phyloP scores from a whole-genome alignment of 208 protist species.

The Wallacemonas sp. region DNA sequence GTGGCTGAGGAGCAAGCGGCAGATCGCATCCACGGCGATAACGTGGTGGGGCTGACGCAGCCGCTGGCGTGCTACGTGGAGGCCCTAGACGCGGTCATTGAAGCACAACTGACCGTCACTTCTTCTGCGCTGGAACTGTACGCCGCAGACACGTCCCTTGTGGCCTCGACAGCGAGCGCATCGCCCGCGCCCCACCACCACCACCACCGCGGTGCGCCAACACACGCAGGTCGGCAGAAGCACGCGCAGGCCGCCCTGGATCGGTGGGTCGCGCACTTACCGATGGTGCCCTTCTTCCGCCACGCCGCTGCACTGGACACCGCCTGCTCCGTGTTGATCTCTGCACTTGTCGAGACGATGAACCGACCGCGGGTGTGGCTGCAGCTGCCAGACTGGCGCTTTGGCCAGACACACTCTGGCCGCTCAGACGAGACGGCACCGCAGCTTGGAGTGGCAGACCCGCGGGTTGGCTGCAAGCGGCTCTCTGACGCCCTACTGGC shows the following conservation, averaged over 20 bases:
- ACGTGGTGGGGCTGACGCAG: background rate
- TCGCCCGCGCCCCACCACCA: too few relatives aligned
- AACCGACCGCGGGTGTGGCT: slow-evolving; percentile 8
- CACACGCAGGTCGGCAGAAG: background rate
- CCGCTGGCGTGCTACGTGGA: slow-evolving; percentile 6
- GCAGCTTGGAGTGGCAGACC: background rate
- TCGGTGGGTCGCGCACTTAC: background rate
- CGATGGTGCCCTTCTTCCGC: slow-evolving; percentile 44
- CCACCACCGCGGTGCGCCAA: too few relatives aligned
- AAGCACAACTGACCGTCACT: background rate
- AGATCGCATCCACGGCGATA: background rate
- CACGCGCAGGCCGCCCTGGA: too few relatives aligned
- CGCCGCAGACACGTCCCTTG: background rate
- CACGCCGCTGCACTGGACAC: slow-evolving; percentile 50
- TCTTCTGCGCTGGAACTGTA: slow-evolving; percentile 2
- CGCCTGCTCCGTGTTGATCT: slow-evolving; percentile 51
- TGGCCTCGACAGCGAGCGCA: background rate
- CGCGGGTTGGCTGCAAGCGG: background rate
- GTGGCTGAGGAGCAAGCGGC: background rate
- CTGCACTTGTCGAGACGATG: slow-evolving; percentile 31
- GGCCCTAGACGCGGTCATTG: background rate
- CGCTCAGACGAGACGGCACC: background rate
- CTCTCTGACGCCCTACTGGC: slow-evolving; percentile 1
- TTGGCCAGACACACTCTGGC: background rate
- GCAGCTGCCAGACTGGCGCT: slow-evolving; percentile 7